Base-by-base conservation (phyloP, 2,329 filamentous ascomycete species). In the Cadophora luteo-olivacea region DNA sequence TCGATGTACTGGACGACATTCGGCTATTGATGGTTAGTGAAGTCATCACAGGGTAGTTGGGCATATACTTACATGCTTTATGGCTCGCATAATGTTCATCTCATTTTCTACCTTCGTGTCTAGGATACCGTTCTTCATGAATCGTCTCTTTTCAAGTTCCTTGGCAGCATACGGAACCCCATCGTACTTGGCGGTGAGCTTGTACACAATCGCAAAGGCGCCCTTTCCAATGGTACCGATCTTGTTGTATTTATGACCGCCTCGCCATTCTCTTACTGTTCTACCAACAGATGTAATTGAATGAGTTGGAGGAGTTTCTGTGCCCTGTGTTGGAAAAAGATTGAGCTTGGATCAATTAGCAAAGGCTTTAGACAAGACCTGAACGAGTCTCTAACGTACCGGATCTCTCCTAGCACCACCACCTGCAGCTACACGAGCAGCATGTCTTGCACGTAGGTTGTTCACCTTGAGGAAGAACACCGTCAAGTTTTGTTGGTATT, bases 31-130 rank as follows among this genome's bases (percentile, higher is more conserved):
- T 24, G 25, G 65, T 75, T 69, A 79, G 69, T 70, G 69, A 60
- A 65, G 69, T 5, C n/a, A 45, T 36, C n/a, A n/a, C n/a, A 14
- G 51, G 11, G 3, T 16, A 1, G 33, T 1, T 25, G 24, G 1
- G 19, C 29, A 1, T 36, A 7, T 33, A 80, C 91, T 85, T 82
- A 94, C 92, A 82, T 99, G 96, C 65, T 90, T 84, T 63, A 98
- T 86, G 65, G 85, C 87, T 75, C 91, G 89, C 93, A 99, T 98
- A 75, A 99, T 98, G 72, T 89, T 92, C 91, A 99, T 95, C 81
- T 99, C 96, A 75, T 97, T 97, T 77, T 97, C 93, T 16, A 98
- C 91, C 79, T 97, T 97, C 73, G 94, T 91, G 75, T 97, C 94
- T 25, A 97, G 81, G 24, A 94, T 85, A 2, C 94, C 94, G 74